These are phyloP conservation scores for Vanrija sp. DNA, from an alignment of 1,284 basidiomycete species.

Conservation along the genomic window DNA sequence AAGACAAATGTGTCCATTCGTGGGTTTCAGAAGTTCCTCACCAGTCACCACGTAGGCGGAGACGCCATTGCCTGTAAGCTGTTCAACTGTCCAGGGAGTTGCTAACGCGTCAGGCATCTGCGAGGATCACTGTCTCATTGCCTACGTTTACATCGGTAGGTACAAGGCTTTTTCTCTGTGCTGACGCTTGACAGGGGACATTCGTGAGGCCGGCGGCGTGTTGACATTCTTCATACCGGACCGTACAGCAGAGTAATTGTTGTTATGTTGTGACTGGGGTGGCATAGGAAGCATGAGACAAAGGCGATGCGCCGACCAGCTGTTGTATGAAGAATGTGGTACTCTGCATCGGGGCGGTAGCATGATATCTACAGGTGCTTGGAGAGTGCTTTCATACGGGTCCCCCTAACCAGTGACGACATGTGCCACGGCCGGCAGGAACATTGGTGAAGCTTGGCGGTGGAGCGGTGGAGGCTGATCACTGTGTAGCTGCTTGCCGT, in stretches of 20 bases:
- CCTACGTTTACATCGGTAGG: slow-evolving; percentile 78
- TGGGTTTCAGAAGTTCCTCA: slow-evolving; percentile 77
- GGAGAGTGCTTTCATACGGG: no score
- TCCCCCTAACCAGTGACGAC: no score
- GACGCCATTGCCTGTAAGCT: slow-evolving; percentile 77
- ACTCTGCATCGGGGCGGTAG: no score
- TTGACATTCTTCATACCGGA: slow-evolving; percentile 81
- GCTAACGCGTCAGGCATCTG: slow-evolving; percentile 63
- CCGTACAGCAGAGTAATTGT: slow-evolving; percentile 19
- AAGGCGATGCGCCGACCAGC: no score
- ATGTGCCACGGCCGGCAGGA: no score
- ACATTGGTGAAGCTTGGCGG: no score
- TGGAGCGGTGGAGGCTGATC: no score
- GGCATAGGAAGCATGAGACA: no score
- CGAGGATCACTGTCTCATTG: slow-evolving; percentile 75
- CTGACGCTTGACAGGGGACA: slow-evolving; percentile 53
- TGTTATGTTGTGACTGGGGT: not conserved
- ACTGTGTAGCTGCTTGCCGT: no score
- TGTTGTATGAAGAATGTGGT: not conserved
- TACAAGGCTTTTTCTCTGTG: not conserved
- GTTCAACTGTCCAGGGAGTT: not conserved
- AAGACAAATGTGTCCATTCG: slow-evolving; percentile 66
- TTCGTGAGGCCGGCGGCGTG: slow-evolving; percentile 74
- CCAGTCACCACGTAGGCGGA: slow-evolving; percentile 75
- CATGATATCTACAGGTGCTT: no score